Evolutionary conservation across 2,329 filamentous ascomycete species (phyloP).

Genomic region (Monilinia laxa): DNA sequence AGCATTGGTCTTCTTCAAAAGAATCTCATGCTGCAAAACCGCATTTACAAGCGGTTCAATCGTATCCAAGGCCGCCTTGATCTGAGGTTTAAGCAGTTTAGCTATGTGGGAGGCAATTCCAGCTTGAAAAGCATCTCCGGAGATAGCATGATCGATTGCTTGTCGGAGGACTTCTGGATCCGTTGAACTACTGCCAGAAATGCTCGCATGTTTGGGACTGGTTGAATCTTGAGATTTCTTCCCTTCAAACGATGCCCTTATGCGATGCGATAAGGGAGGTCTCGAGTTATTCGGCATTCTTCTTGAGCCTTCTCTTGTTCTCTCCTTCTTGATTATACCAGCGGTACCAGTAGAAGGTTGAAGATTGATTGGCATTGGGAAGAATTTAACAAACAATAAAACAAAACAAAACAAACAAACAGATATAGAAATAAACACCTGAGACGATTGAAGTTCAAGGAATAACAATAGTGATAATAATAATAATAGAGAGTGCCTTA

Average conservation of each 20-base stretch:
- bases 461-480: neutral
- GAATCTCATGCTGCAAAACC: constrained; percentile 39
- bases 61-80: constrained; percentile 39
- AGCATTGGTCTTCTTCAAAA: constrained; percentile 38
- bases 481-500: constrained; percentile 6
- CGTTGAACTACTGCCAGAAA: constrained; percentile 25
- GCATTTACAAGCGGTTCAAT: constrained; percentile 40
- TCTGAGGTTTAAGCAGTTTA: constrained; percentile 37
- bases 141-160: constrained; percentile 37
- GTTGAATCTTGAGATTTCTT: constrained; percentile 29
- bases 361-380: constrained; percentile 18
- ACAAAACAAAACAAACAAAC: constrained; percentile 2
- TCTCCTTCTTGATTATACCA: neutral
- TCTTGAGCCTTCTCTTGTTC: neutral
- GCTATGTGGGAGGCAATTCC: constrained; percentile 39
- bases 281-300: constrained; percentile 33
- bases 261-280: constrained; percentile 38
- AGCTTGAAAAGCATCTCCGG: constrained; percentile 37
- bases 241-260: constrained; percentile 38
- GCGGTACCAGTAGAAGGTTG: constrained; percentile 14
- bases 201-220: constrained; percentile 1
- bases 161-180: constrained; percentile 35
- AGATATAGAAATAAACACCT: constrained; percentile 1
- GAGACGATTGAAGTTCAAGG: constrained; percentile 7
- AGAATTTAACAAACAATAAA: neutral